phyloP scores from a whole-genome alignment of 805 yeast genomes.

The Ogataea naganishii region DNA sequence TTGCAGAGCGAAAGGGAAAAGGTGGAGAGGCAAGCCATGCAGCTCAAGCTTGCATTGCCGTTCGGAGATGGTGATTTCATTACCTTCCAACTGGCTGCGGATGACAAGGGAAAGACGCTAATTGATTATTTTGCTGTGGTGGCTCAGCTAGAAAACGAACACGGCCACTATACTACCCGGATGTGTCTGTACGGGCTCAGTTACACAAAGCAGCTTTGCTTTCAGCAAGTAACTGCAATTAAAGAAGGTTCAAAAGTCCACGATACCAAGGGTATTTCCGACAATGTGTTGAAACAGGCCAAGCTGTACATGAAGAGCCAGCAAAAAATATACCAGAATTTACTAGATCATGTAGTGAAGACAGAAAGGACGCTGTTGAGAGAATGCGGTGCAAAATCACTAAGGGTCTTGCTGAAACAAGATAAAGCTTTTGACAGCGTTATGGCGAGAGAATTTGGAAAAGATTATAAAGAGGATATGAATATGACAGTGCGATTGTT shows the following conservation, averaged over 20 bases:
- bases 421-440: slow-evolving; percentile 32
- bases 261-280: slow-evolving; percentile 12
- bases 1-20: slow-evolving; percentile 39
- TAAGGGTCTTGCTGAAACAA: slow-evolving; percentile 33
- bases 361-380: slow-evolving; percentile 37
- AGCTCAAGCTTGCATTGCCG: slow-evolving; percentile 33
- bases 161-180: slow-evolving; percentile 33
- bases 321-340: slow-evolving; percentile 32
- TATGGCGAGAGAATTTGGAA: too few species aligned
- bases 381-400: slow-evolving; percentile 41
- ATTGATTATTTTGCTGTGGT: slow-evolving; percentile 46
- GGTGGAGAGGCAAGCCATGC: slow-evolving; percentile 15
- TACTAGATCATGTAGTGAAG: slow-evolving; percentile 35
- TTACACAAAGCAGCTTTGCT: slow-evolving; percentile 42
- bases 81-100: slow-evolving; percentile 27
- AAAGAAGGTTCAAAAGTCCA: slow-evolving; percentile 22
- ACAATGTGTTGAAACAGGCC: slow-evolving; percentile 22
- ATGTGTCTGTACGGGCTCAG: slow-evolving; percentile 54
- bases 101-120: slow-evolving; percentile 28
- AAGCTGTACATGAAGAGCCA: slow-evolving; percentile 43
- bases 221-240: slow-evolving; percentile 36
- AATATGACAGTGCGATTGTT: too few species aligned
- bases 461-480: too few species aligned
- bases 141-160: slow-evolving; percentile 42
- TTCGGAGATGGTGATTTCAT: slow-evolving; percentile 29